A percentile compares a stretch with the other conserved stretches of the same genome.
Conservation (phyloP, 2,329 filamentous ascomycete genomes). For the Arthrobotrys entomopaga region DNA sequence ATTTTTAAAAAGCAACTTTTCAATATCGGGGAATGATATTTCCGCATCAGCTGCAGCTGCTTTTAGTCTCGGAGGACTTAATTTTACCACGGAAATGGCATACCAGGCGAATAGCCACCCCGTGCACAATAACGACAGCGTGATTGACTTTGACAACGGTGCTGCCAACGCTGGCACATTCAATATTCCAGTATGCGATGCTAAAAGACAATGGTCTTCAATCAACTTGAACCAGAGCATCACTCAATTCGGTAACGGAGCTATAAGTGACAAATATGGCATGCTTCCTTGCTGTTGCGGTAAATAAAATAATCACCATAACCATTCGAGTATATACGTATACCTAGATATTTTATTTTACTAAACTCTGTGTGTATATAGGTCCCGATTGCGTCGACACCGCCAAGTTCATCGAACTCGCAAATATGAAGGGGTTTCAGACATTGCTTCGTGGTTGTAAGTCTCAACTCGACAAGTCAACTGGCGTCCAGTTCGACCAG, state of each 20-base stretch:
- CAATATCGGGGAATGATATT: not conserved
- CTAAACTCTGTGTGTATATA: not conserved
- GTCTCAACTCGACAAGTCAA: not conserved
- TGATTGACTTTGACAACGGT: not conserved
- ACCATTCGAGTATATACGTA: not conserved
- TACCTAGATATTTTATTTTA: too few relatives aligned
- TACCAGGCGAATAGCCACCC: not conserved
- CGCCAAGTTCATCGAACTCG: not conserved
- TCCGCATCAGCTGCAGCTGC: slow-evolving; percentile 3
- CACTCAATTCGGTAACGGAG: not conserved
- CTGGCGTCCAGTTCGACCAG: not conserved
- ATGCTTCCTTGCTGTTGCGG: not conserved
- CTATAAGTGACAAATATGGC: not conserved
- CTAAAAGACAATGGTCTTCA: not conserved
- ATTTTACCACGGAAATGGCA: not conserved
- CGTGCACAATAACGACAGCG: not conserved
- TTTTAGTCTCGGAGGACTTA: not conserved
- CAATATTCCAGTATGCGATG: slow-evolving; percentile 1
- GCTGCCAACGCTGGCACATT: slow-evolving; percentile 1
- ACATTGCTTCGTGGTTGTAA: slow-evolving; percentile 7
- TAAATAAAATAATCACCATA: not conserved
- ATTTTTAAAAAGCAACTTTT: not conserved
- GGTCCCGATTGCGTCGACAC: not conserved
- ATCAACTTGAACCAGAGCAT: not conserved
- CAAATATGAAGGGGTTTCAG: not conserved